Percentiles rank a stretch among this genome's conserved stretches.
These are phyloP conservation scores for Takashimella tepidaria DNA, from an alignment of 1,284 basidiomycete species.

Conservation along the genomic window DNA sequence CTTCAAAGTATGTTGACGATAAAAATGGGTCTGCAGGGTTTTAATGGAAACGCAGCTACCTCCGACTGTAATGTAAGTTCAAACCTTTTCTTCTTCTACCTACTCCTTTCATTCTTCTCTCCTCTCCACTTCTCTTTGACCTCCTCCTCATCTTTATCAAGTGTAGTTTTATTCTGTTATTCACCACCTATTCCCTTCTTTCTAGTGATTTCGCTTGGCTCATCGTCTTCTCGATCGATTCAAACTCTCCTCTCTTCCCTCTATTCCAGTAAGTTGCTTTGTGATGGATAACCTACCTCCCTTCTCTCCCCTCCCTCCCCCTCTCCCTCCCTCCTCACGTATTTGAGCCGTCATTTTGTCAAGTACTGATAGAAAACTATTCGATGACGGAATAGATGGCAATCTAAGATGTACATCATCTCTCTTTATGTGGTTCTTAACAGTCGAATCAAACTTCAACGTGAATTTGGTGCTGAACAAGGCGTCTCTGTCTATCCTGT, in stretches of 20 bases:
- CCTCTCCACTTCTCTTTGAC: too few species aligned
- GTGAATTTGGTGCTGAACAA: slow-evolving; percentile 2
- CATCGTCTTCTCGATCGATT: neutral
- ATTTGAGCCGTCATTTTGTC: too few species aligned
- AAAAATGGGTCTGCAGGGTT: too few species aligned
- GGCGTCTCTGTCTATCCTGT: neutral
- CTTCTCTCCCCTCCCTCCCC: too few species aligned
- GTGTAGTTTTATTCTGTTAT: slow-evolving; percentile 5
- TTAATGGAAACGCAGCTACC: slow-evolving; percentile 11
- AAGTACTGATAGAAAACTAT: too few species aligned
- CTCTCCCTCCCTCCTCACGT: too few species aligned
- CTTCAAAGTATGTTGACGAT: too few species aligned
- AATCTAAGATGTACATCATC: neutral
- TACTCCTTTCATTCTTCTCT: too few species aligned
- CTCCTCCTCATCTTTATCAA: too few species aligned
- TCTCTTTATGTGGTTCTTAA: slow-evolving; percentile 1
- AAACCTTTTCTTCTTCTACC: neutral
- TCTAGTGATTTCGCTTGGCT: neutral
- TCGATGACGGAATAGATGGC: too few species aligned
- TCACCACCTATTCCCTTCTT: slow-evolving; percentile 4
- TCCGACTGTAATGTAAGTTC: neutral
- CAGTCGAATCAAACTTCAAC: slow-evolving; percentile 6
- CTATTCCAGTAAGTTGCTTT: neutral
- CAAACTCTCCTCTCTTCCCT: neutral
- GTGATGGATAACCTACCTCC: neutral